Base-by-base conservation (phyloP, 768 basidiomycete genomes). In the Tremella fuciformis region DNA sequence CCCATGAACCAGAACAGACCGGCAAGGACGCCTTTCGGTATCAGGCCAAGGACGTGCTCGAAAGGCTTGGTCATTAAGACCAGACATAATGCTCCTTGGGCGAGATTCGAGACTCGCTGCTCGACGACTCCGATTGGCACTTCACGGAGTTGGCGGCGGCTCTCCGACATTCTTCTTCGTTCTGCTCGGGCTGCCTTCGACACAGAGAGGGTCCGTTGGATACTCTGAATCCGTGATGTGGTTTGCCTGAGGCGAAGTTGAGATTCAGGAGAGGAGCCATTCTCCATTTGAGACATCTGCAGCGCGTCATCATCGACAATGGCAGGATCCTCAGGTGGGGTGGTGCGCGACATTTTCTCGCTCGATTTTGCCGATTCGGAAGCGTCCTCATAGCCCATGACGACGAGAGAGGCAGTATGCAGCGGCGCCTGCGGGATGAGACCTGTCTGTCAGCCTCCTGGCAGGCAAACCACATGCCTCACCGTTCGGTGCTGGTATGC, bases 1-100 rank as follows among this genome's bases (percentile, higher is more conserved):
- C 92, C 92, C 89, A 97, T 94, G 74, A 85, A 92, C 90, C 90
- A 92, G 57, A 94, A 94, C 16, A 92, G 80, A 1, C 91, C 91
- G 13, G 89, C 89, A 19, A 93, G 80, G 13, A 68, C 70, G 72
- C 83, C 86, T 74, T 89, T 80, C 0, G 91, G 90, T 58, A 96
- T 88, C 58, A 90, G 79, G 38, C 83, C 81, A 24, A 94, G 78
- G 21, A 93, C 80, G 65, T 88, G 87, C 46, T 96, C 75, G 73
- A 96, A 88, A 0, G 91, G 92, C 0, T 85, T 84, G 0, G 85
- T 86, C 61, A 96, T 84, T 19, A 92, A 81, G 16, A 91, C 84
- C 7, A 96, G 82, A 76, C 75, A 75, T n/a, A 90, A 76, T 13
- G 83, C 76, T 19, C 93, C 90, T 75, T 96, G 88, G 0, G 85